Evolutionary conservation across 139 green algal species (phyloP).

Genomic region (Chlamydomonas sp.): DNA sequence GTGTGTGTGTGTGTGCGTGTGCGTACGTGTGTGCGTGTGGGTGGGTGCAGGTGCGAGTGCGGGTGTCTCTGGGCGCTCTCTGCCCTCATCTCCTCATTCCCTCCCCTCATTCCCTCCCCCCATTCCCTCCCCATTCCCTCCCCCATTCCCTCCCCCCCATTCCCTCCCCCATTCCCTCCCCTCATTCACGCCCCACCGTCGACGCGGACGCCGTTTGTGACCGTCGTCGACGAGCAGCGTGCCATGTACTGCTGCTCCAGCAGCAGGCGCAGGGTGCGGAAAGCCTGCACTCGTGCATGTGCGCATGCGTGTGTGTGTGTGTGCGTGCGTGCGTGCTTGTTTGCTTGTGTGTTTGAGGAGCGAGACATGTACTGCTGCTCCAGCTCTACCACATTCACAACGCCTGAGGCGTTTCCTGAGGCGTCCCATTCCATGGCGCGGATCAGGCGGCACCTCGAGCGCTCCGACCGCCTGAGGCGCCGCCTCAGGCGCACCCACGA

Average conservation of each 20-base stretch:
- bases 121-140: too few species aligned
- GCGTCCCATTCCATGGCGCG: neutral
- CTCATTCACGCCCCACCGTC: neutral
- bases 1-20: too few species aligned
- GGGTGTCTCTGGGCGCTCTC: too few species aligned
- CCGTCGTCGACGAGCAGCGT: neutral
- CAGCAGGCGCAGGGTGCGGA: neutral
- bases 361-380: neutral
- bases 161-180: neutral
- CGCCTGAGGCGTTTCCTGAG: neutral
- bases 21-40: too few species aligned
- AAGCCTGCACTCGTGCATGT: constrained; percentile 7
- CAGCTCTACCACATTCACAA: neutral
- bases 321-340: neutral
- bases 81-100: too few species aligned
- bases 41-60: too few species aligned
- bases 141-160: neutral
- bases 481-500: too few species aligned
- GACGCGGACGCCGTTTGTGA: constrained; percentile 9
- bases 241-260: constrained; percentile 15
- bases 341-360: neutral
- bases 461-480: too few species aligned
- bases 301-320: neutral
- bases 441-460: neutral
- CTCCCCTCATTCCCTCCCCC: too few species aligned